Evolutionary conservation across 768 basidiomycete genomes (phyloP), one percentile per base, ranked within the genome.

Genomic region (Strobilomyces confusus): DNA sequence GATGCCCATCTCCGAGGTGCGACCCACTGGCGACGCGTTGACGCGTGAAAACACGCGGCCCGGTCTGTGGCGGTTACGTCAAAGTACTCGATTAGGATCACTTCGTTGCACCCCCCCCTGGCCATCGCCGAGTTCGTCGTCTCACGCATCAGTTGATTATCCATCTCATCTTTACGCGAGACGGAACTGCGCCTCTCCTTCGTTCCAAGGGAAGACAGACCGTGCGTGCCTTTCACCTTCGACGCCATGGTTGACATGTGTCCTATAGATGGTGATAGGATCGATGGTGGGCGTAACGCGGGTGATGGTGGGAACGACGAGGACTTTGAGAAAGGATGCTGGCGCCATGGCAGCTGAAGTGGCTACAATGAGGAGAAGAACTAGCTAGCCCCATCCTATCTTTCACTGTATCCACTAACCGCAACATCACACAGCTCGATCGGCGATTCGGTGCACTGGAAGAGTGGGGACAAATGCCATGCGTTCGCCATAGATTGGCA

Each of bases 171-270:
- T 87, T 85, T 58, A 75, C 79, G 5, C 56, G 58, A 13, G 29
- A n/a, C n/a, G 20, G 44, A 13, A 45, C 13, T 45, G 29, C 17
- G 30, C 33, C 13, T 34, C 15, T 34, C 17, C 77, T 80, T 9
- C 75, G 75, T 1, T 73, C 77, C 8, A 67, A 73, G 54, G 84
- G 84, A 51, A 85, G 85, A 1, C 79, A 80, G 53, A 72, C 73
- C 9, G 63, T 78, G 22, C 74, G 73, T 30, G 71, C 83, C 9
- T 84, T 78, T 61, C 75, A 71, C 43, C 52, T 78, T 22, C 61
- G 69, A 29, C n/a, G n/a, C n/a, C n/a, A n/a, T n/a, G n/a, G n/a
- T n/a, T n/a, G n/a, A n/a, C n/a, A n/a, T n/a, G n/a, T n/a, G n/a
- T n/a, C n/a, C n/a, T n/a, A n/a, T n/a, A n/a, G 2, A 56, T 57